These are phyloP conservation scores for Nepenthes mirabilis DNA, from an alignment of 148 eudicot genomes.

Conservation along the genomic window DNA sequence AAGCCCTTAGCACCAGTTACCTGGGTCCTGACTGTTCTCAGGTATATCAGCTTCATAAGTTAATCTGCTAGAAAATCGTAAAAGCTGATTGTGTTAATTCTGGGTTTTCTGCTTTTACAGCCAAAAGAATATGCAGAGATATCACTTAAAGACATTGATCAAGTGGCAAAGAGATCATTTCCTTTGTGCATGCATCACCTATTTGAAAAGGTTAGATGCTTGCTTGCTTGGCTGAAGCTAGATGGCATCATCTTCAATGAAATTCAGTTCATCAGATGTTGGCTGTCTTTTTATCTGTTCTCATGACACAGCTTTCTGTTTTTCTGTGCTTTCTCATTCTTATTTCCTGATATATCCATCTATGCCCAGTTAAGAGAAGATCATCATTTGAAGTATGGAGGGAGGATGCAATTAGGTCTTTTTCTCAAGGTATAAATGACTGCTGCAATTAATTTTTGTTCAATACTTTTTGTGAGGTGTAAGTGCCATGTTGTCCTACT, in stretches of 20 bases:
- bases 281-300: neutral
- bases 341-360: neutral
- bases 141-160: conserved; percentile 78
- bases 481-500: neutral
- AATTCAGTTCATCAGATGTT: neutral
- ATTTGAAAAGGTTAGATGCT: conserved; percentile 59
- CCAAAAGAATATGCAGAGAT: conserved; percentile 64
- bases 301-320: neutral
- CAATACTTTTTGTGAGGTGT: neutral
- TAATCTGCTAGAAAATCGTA: conserved; percentile 2
- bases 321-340: neutral
- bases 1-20: conserved; percentile 74
- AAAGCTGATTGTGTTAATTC: conserved; percentile 4
- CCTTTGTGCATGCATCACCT: conserved; percentile 95
- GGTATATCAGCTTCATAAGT: conserved; percentile 24
- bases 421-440: conserved; percentile 64
- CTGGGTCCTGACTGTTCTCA: conserved; percentile 87
- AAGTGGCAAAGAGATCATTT: conserved; percentile 69
- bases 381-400: conserved; percentile 96
- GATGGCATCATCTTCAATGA: neutral
- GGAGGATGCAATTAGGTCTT: conserved; percentile 92
- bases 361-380: conserved; percentile 78
- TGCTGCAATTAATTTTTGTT: neutral
- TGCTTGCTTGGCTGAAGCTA: neutral
- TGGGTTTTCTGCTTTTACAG: conserved; percentile 24